Evolutionary conservation across 768 basidiomycete genomes (phyloP), one percentile per base, ranked within the genome.

Genomic region (Pholiota microspora): DNA sequence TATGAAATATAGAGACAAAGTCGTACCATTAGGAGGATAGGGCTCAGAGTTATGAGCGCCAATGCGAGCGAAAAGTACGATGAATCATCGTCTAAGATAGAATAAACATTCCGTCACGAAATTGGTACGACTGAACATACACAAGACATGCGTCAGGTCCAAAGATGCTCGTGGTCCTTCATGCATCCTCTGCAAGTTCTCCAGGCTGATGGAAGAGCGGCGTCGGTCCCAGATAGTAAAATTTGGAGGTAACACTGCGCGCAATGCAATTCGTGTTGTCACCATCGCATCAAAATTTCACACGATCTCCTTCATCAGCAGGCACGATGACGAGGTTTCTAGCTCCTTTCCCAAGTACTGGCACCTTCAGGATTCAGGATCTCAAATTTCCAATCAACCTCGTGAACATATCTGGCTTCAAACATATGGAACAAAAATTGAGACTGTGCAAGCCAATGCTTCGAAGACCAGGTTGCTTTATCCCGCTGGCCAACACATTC

Each of bases 1-100:
- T 23, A 31, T 29, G 29, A 15, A 21, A 18, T 16, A 47, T 40
- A 24, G 53, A 12, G 9, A 7, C 34, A 6, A 25, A 7, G 21
- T 29, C 51, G 45, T 64, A 87, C 87, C 86, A 88, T 88, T 53
- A 89, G 77, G 16, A 88, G 74, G 53, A 89, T 86, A 8, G 87
- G 87, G 55, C 78, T 86, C 24, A 89, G 70, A 0, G 87, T 87
- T 50, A 88, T 68, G 40, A 89, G 67, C 24, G 87, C 87, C 49
- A 88, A 67, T 6, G 67, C 72, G 23, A 86, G 63, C 0, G 86
- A 86, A 45, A 82, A 67, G 7, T 75, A 59, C 4, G 87, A 88
- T 27, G 76, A 74, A 47, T 82, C 79, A 67, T 89, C 79, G 61
- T 89, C 87, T 89, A 23, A 18, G 16, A 42, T 46, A 16, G 16